These are phyloP conservation scores for Solanum medicagineum DNA, from an alignment of 257 asterid genomes.

Conservation along the genomic window DNA sequence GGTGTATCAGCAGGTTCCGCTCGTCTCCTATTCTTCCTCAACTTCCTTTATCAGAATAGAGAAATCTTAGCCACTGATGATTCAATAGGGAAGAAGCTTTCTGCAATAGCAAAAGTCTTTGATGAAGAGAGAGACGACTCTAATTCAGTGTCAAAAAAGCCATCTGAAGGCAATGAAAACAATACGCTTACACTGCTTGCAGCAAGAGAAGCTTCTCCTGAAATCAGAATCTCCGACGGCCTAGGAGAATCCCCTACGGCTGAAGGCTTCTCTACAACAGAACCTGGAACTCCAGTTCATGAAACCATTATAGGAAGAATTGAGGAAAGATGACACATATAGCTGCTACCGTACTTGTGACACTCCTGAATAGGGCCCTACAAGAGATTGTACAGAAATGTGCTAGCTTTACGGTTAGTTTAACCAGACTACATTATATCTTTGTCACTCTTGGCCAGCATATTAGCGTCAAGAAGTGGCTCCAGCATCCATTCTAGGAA, in stretches of 20 bases:
- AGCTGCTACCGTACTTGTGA: background rate
- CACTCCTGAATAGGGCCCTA: background rate
- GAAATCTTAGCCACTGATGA: slow-evolving; percentile 5
- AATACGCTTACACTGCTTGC: background rate
- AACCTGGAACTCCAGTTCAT: slow-evolving; percentile 17
- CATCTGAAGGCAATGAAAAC: background rate
- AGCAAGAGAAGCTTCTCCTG: background rate
- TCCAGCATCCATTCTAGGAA: background rate
- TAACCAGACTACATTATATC: background rate
- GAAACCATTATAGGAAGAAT: background rate
- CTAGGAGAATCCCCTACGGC: slow-evolving; percentile 3
- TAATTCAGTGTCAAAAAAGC: background rate
- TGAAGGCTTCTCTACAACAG: slow-evolving; percentile 18
- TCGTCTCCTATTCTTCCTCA: slow-evolving; percentile 16
- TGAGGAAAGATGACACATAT: background rate
- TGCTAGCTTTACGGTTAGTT: background rate
- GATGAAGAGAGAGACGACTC: slow-evolving; percentile 6
- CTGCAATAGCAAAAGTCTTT: slow-evolving; percentile 21
- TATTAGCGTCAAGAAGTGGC: background rate
- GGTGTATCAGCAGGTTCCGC: slow-evolving; percentile 22
- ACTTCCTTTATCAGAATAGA: slow-evolving; percentile 21
- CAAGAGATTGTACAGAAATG: background rate
- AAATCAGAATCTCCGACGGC: background rate
- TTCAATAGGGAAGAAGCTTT: slow-evolving; percentile 19
- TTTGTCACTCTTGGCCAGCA: background rate